A percentile compares a stretch with the other conserved stretches of the same genome.
Conservation (phyloP, 2,329 filamentous ascomycete genomes). For the Epichloe hybrida region DNA sequence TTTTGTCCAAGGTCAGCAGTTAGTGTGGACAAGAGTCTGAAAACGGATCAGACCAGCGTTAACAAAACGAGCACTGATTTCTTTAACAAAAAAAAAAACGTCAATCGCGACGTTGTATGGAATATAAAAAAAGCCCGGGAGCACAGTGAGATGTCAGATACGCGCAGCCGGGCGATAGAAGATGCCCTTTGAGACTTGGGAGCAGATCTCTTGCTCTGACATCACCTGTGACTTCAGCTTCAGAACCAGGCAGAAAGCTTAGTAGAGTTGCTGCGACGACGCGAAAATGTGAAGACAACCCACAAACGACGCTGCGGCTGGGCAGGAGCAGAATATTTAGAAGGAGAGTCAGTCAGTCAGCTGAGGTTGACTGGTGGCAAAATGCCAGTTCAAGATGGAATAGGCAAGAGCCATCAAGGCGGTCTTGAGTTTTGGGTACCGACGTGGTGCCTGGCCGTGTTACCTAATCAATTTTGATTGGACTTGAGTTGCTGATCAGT, state of each 20-base stretch:
- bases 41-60: not conserved
- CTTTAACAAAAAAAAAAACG: not conserved
- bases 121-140: not conserved
- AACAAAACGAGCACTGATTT: not conserved
- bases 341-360: not conserved
- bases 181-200: not conserved
- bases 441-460: constrained; percentile 4
- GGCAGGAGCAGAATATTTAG: not conserved
- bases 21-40: not conserved
- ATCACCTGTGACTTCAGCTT: constrained; percentile 1
- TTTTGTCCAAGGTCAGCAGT: not conserved
- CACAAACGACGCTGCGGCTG: not conserved
- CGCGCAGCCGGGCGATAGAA: not conserved
- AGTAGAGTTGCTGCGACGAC: not conserved
- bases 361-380: constrained; percentile 3
- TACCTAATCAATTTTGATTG: constrained; percentile 6
- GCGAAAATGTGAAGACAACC: not conserved
- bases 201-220: not conserved
- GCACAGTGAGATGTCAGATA: not conserved
- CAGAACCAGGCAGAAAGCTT: not conserved
- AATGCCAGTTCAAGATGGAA: constrained; percentile 3
- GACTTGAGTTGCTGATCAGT: not conserved
- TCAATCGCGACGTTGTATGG: not conserved
- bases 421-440: constrained; percentile 6
- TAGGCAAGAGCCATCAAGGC: not conserved